Base-by-base conservation (phyloP, 1,139 yeast genomes). In the Wickerhamiella infanticola region DNA sequence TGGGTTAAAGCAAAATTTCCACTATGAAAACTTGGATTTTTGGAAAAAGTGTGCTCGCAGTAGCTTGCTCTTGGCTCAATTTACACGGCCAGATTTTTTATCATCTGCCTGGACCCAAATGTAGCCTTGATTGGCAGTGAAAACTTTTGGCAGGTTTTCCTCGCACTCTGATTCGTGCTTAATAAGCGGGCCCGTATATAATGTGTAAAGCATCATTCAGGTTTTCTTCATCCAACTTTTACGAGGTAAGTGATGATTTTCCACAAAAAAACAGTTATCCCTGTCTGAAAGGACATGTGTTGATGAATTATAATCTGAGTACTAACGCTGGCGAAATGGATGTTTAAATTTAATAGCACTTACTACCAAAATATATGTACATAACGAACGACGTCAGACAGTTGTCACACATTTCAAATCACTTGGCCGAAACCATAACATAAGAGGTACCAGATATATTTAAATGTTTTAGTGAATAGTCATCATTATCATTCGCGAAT, bases 211-310 rank as follows among this genome's bases (percentile, higher is more conserved):
- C 18, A 18, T 18, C 18, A 18, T 18, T 18, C 18, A 18, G 18
- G 18, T 18, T 18, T 18, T 18, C 18, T 18, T 18, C 18, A 18
- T 18, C 18, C 18, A 18, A 18, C 18, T 18, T 18, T 1, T 18
- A 18, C 18, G 18, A 7, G 33, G 33, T 29, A 44, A 13, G 46
- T 50, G 53, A 52, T 51, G 55, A 52, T 48, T 45, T 39, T 31
- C 45, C 40, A 42, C 39, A 48, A 40, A 37, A 39, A 47, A 52
- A 52, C 56, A 53, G 57, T 54, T 54, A 53, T 54, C 57, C 57
- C 57, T 54, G 56, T 54, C 57, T 54, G 55, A 53, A 52, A 46
- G 52, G 45, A 46, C 37, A 35, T 41, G 51, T 53, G 57, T 53
- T 53, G 57, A 51, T 38, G 50, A 44, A 7, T 40, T 29, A 26